Evolutionary conservation across 108 stramenopile genomes (phyloP).

Genomic region (Epithemia pelagica): DNA sequence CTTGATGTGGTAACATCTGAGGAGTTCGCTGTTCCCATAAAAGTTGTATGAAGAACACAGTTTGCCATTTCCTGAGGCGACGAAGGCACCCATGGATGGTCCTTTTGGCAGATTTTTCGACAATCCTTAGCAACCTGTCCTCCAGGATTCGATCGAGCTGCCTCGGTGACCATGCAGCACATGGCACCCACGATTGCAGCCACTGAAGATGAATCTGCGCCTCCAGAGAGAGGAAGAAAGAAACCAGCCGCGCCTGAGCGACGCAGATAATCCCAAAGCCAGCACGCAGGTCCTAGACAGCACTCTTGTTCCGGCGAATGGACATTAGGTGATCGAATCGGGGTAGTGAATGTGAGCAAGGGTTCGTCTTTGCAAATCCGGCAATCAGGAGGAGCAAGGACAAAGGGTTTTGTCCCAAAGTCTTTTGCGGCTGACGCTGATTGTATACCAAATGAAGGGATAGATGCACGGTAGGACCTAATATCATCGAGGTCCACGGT

Average conservation of each 20-base stretch:
- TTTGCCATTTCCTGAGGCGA: constrained; percentile 81
- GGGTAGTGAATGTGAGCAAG: background rate
- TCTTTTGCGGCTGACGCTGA: constrained; percentile 22
- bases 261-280: constrained; percentile 98
- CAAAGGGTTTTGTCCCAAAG: constrained; percentile 14
- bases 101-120: constrained; percentile 51
- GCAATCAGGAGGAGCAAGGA: constrained; percentile 22
- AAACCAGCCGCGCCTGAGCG: constrained; percentile 90
- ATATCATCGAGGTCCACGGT: constrained; percentile 95
- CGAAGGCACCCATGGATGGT: constrained; percentile 60
- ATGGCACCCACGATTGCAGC: constrained; percentile 96
- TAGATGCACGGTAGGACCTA: constrained; percentile 79
- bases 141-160: constrained; percentile 38
- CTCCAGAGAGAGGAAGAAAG: constrained; percentile 94
- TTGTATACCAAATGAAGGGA: constrained; percentile 87
- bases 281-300: constrained; percentile 96
- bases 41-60: constrained; percentile 87
- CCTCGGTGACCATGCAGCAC: constrained; percentile 84
- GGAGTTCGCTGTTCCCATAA: constrained; percentile 94
- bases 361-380: background rate
- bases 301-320: constrained; percentile 93
- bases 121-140: constrained; percentile 56
- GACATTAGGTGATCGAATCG: constrained; percentile 7
- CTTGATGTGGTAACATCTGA: constrained; percentile 72
- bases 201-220: constrained; percentile 92